Percentiles rank a stretch among this genome's conserved stretches.
phyloP scores from a whole-genome alignment of 108 stramenopile species.

The Cyclotella cryptica region DNA sequence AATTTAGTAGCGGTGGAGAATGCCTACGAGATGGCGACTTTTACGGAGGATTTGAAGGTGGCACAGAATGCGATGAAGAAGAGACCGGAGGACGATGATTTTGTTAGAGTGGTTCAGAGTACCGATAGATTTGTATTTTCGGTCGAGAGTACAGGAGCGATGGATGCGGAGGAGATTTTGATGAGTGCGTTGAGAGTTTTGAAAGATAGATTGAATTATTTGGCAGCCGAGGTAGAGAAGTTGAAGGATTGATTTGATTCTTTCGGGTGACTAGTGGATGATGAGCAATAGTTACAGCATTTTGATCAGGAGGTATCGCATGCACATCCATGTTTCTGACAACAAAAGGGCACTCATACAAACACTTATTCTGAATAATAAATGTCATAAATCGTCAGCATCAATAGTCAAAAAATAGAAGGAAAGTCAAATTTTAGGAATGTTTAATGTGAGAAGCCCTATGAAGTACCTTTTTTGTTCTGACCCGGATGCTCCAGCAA shows the following conservation, averaged over 20 bases:
- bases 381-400: too few relatives aligned
- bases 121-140: slow-evolving; percentile 84
- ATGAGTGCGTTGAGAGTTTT: slow-evolving; percentile 77
- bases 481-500: too few relatives aligned
- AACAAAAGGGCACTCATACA: too few relatives aligned
- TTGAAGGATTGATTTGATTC: slow-evolving; percentile 75
- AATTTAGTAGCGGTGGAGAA: slow-evolving; percentile 73
- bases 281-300: background rate
- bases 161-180: slow-evolving; percentile 90
- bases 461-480: too few relatives aligned
- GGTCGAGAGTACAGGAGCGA: slow-evolving; percentile 87
- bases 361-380: too few relatives aligned
- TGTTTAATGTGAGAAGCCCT: too few relatives aligned
- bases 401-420: too few relatives aligned
- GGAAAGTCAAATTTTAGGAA: too few relatives aligned
- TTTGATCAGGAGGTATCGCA: too few relatives aligned
- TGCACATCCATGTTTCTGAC: too few relatives aligned
- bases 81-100: slow-evolving; percentile 86
- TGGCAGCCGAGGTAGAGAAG: slow-evolving; percentile 86
- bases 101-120: slow-evolving; percentile 74
- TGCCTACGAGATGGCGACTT: slow-evolving; percentile 86
- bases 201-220: slow-evolving; percentile 80
- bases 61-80: slow-evolving; percentile 81
- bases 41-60: slow-evolving; percentile 81
- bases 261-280: too few relatives aligned